Evolutionary conservation across 345 rosid species (phyloP), one percentile per base, ranked within the genome.

Genomic region (Eucalyptus marginata): DNA sequence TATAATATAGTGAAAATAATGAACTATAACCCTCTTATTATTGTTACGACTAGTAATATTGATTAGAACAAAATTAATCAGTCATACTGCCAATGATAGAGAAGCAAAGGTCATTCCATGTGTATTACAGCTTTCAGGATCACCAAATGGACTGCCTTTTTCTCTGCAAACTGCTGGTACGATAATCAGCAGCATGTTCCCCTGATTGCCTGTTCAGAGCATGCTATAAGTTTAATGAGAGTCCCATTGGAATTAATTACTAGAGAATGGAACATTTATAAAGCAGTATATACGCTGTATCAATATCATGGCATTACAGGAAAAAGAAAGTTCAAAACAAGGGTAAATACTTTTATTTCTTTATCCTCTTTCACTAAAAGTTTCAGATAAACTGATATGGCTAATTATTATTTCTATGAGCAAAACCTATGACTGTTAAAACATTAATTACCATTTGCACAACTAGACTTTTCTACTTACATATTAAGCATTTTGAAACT

Each of bases 1-100:
- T n/a, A 49, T 27, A 40, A 49, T 54, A 86, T 36, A n/a, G 64
- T 33, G 47, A 10, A 33, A 76, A 20, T 76, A 40, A 76, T 2
- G 15, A 40, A 76, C 47, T 10, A 40, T 49, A 43, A 27, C 50
- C 52, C 88, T 54, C 24, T n/a, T 66, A 36, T 17, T 20, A 40
- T 86, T 31, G 22, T 31, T 49, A 40, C 8, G 0, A 20, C 47
- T 76, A 76, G 84, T 22, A 6, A 33, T n/a, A 13, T 56, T 29
- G 22, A 15, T 29, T 85, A 68, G 46, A 15, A 40, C 79, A 44
- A 64, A 68, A 44, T 68, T 22, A 76, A 22, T 86, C 40, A 24
- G 50, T 15, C 90, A 17, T 92, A 93, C 95, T 56, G 94, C 94
- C 93, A 93, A 86, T 20, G 95, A 94, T 47, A 94, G 93, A 16